phyloP scores from a whole-genome alignment of 192 early-diverging fungal species.

The Blastocladiella britannica region DNA sequence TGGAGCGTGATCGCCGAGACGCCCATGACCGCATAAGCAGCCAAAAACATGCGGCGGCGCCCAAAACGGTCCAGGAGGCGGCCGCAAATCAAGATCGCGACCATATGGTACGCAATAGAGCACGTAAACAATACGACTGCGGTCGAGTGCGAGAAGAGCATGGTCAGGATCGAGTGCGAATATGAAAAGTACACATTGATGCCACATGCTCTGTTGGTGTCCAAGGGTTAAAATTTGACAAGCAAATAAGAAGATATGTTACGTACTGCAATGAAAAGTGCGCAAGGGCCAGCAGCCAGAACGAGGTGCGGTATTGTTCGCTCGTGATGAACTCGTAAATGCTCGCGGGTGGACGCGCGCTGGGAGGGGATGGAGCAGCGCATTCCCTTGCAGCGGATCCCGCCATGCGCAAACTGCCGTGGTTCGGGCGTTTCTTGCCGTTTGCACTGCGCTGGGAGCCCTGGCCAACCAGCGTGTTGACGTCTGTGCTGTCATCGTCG shows the following conservation, averaged over 20 bases:
- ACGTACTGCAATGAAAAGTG: constrained; percentile 1
- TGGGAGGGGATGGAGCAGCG: neutral
- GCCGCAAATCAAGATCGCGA: neutral
- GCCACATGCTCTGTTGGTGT: neutral
- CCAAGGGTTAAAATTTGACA: neutral
- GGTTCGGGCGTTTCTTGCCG: neutral
- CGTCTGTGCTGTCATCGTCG: no score
- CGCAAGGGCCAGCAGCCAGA: neutral
- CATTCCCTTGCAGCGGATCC: neutral
- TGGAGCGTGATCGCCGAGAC: neutral
- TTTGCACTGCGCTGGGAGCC: neutral
- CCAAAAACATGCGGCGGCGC: neutral
- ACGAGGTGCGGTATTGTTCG: neutral
- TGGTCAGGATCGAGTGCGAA: neutral
- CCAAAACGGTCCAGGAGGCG: neutral
- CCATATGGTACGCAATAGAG: neutral
- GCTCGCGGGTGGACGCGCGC: neutral
- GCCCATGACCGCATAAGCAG: neutral
- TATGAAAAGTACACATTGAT: neutral
- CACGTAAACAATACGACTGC: neutral
- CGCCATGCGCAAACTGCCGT: neutral
- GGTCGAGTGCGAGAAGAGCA: neutral
- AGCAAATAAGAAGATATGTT: neutral
- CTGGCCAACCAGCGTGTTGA: neutral
- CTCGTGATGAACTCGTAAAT: neutral